phyloP scores from a whole-genome alignment of 1,139 yeast species.

The Geotrichum australiense region DNA sequence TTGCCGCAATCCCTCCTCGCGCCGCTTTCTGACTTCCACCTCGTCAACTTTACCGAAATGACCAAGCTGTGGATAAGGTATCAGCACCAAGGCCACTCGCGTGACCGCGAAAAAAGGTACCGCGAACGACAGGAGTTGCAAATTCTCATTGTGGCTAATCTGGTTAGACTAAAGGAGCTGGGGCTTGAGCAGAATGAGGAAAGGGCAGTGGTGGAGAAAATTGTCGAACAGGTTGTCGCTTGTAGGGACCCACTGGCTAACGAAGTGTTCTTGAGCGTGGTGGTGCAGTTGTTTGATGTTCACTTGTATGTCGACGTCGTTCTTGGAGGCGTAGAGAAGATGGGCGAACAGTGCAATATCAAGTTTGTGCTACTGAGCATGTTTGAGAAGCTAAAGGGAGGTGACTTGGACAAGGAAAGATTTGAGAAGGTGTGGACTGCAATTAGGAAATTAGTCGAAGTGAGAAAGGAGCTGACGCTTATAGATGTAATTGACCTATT shows the following conservation, averaged over 20 bases:
- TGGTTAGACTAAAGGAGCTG: slow-evolving; percentile 81
- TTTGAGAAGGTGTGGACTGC: slow-evolving; percentile 63
- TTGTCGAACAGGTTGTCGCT: slow-evolving; percentile 85
- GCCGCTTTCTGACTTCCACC: slow-evolving; percentile 65
- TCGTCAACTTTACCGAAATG: slow-evolving; percentile 91
- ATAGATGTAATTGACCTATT: slow-evolving; percentile 61
- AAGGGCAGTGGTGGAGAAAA: slow-evolving; percentile 63
- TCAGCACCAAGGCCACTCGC: slow-evolving; percentile 92
- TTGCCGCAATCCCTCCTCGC: slow-evolving; percentile 43
- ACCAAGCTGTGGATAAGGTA: slow-evolving; percentile 94
- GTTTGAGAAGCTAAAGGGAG: slow-evolving; percentile 32
- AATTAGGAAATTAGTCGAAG: slow-evolving; percentile 46
- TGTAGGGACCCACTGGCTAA: slow-evolving; percentile 92
- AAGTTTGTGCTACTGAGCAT: slow-evolving; percentile 61
- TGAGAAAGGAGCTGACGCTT: slow-evolving; percentile 56
- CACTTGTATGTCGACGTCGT: slow-evolving; percentile 73
- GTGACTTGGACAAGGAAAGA: slow-evolving; percentile 24
- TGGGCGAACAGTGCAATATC: slow-evolving; percentile 65
- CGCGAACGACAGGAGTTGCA: slow-evolving; percentile 83
- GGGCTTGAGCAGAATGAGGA: slow-evolving; percentile 63
- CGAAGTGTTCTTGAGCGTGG: slow-evolving; percentile 79
- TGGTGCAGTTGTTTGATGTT: slow-evolving; percentile 91
- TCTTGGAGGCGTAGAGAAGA: slow-evolving; percentile 55
- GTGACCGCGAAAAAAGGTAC: slow-evolving; percentile 67
- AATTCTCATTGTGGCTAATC: slow-evolving; percentile 85